Percentiles rank a stretch among this genome's conserved stretches.
Evolutionary conservation across 2,329 filamentous ascomycete species (phyloP).

Genomic region (Clonostachys byssicola): DNA sequence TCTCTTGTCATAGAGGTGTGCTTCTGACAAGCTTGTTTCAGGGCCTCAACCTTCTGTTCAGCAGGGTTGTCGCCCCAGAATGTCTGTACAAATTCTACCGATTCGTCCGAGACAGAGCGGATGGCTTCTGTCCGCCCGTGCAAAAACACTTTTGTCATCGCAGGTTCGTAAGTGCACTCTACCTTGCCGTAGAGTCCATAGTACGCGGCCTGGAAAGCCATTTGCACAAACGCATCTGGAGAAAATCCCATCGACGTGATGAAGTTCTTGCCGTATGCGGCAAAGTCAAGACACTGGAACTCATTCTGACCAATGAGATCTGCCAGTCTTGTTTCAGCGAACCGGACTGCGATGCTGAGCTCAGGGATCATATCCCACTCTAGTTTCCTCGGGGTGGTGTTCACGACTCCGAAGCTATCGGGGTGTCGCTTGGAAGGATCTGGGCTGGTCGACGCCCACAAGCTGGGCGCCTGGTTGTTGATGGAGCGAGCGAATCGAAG

Average conservation of each 20-base stretch:
- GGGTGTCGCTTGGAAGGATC: slow-evolving; percentile 92
- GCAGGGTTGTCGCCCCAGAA: slow-evolving; percentile 93
- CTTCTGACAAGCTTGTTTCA: slow-evolving; percentile 78
- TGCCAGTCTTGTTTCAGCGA: slow-evolving; percentile 89
- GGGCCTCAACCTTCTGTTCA: slow-evolving; percentile 77
- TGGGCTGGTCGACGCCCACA: slow-evolving; percentile 88
- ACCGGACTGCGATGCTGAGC: slow-evolving; percentile 83
- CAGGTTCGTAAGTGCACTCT: slow-evolving; percentile 94
- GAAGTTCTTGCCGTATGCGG: slow-evolving; percentile 90
- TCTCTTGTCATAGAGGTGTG: slow-evolving; percentile 78
- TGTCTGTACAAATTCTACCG: slow-evolving; percentile 82
- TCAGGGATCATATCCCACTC: slow-evolving; percentile 98
- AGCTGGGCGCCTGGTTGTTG: slow-evolving; percentile 84
- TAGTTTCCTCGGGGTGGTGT: slow-evolving; percentile 89
- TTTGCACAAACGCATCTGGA: slow-evolving; percentile 95
- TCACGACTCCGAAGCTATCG: slow-evolving; percentile 87
- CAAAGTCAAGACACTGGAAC: slow-evolving; percentile 87
- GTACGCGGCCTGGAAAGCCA: slow-evolving; percentile 98
- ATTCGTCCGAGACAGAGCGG: slow-evolving; percentile 77
- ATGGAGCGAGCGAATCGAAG: slow-evolving; percentile 92
- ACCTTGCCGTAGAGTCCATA: slow-evolving; percentile 93
- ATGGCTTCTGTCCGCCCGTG: slow-evolving; percentile 95
- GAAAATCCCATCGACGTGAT: slow-evolving; percentile 97
- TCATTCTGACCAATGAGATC: slow-evolving; percentile 97
- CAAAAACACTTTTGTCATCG: slow-evolving; percentile 93